Evolutionary conservation across 441 rosid species (phyloP).

Genomic region (Jatropha multifida): DNA sequence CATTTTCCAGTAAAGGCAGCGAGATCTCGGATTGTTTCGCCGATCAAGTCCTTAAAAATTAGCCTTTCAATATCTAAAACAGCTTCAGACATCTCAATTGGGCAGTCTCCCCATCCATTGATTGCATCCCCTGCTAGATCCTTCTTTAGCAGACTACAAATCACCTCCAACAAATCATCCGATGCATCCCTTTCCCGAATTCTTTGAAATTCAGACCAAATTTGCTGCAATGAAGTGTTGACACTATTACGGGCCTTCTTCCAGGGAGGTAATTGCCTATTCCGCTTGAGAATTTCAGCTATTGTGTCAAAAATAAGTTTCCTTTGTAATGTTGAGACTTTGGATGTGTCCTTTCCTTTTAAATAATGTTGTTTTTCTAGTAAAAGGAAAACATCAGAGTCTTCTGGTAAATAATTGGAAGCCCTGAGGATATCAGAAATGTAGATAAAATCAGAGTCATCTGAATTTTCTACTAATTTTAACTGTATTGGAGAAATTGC

Average conservation of each 20-base stretch:
- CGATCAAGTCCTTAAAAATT: constrained; percentile 75
- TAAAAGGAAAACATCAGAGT: constrained; percentile 49
- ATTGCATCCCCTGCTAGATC: constrained; percentile 66
- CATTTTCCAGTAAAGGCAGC: constrained; percentile 38
- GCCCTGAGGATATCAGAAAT: constrained; percentile 69
- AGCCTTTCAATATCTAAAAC: constrained; percentile 77
- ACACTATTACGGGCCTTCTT: constrained; percentile 20
- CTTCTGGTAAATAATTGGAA: constrained; percentile 52
- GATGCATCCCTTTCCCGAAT: constrained; percentile 51
- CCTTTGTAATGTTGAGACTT: constrained; percentile 53
- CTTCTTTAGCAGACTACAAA: constrained; percentile 61
- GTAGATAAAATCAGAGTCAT: constrained; percentile 58
- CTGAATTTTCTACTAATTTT: constrained; percentile 40
- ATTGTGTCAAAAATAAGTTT: constrained; percentile 67
- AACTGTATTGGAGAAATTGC: constrained; percentile 33
- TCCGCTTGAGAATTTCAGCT: constrained; percentile 52
- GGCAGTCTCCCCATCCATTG: constrained; percentile 60
- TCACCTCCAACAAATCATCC: constrained; percentile 55
- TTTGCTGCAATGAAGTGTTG: constrained; percentile 40
- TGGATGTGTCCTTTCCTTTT: constrained; percentile 54
- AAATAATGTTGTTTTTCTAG: constrained; percentile 75
- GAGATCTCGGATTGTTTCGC: constrained; percentile 74
- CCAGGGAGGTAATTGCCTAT: constrained; percentile 60
- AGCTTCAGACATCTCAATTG: constrained; percentile 66
- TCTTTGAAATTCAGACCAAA: constrained; percentile 66